Evolutionary conservation across 2,329 filamentous ascomycete genomes (phyloP), one percentile per base, ranked within the genome.

Genomic region (Colletotrichum sp.): DNA sequence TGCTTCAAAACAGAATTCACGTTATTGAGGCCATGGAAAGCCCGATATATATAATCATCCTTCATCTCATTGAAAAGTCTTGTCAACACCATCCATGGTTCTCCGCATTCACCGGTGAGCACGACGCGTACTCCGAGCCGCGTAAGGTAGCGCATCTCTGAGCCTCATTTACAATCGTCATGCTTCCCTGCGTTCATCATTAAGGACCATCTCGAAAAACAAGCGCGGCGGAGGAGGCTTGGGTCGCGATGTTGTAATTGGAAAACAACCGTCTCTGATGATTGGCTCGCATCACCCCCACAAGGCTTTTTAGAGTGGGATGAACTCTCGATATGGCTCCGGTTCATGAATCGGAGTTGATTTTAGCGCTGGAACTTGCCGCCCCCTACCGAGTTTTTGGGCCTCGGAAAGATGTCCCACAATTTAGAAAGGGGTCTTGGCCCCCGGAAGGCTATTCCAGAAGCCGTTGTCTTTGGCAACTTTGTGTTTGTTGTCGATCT

Each of bases 261-360:
- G 67, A 49, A 60, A 59, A 28, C 34, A 32, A 34, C 9, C 18
- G 52, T 9, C 26, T 32, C 10, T 21, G 0, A 13, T 18, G 6
- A 70, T 70, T 70, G 67, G 67, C 57, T 70, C 67, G 67, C 55
- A 70, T 49, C 3, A 44, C 26, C 67, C 67, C 67, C 57, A 70
- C 55, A 44, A 49, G 36, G 57, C 55, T 10, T 24, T 32, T 32
- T 70, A 24, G 55, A 30, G 26, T 63, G 24, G 57, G 55, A 70
- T 63, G 67, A 70, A 63, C 67, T 62, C 30, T 49, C 44, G 39
- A 59, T 62, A 39, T 60, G 66, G 57, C 55, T 63, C 34, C 28
- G 15, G 67, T 70, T 70, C 67, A 63, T 63, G 67, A 70, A 70
- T 24, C 57, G 67, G 13, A 12, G 26, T 28, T 24, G 49, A 55